Base-by-base conservation (phyloP, 805 yeast genomes). In the Kuraishia piskuri region DNA sequence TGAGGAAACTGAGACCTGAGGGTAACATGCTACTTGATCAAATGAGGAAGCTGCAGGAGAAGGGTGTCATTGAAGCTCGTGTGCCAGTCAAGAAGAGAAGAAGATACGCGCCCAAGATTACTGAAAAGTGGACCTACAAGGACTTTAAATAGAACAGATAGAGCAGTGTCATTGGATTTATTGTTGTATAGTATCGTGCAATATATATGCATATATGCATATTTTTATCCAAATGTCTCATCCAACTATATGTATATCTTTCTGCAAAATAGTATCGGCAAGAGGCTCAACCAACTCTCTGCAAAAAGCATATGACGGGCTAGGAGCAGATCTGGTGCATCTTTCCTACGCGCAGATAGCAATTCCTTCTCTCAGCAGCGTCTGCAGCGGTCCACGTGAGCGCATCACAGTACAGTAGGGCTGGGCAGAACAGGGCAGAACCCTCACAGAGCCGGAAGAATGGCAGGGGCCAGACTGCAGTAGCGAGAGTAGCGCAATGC, bases 91-190 rank as follows among this genome's bases (percentile, higher is more conserved):
- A 75, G 59, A 82, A 80, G 67, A 80, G 74, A 67, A 80, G 86
- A 65, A 84, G 80, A 66, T 86, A 84, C 63, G 76, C 82, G 60
- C 85, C 78, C 55, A 89, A 86, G 75, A 70, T 86, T 57, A 87
- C 96, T 26, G 97, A 92, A 68, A 92, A 91, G 71, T 90, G 96
- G 95, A 79, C 91, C 36, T 88, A 87, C 72, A 92, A 92, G 73
- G 96, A 92, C 70, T 88, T 88, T 64, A 84, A 85, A 70, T 85
- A 74, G 40, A 7, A 10, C 4, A 7, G 31, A 10, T 25, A 25
- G 62, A 25, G 31, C 10, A 25, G 31, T 25, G 31, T 10, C 31
- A 25, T 10, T 50, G 5, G 17, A 21, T 47, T 47, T 22, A 47
- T 47, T 47, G 20, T 24, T 22, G 25, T 23, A 4, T 47, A 20